Base-by-base conservation (phyloP, 495 filamentous ascomycete species). In the Penicillium manginii region DNA sequence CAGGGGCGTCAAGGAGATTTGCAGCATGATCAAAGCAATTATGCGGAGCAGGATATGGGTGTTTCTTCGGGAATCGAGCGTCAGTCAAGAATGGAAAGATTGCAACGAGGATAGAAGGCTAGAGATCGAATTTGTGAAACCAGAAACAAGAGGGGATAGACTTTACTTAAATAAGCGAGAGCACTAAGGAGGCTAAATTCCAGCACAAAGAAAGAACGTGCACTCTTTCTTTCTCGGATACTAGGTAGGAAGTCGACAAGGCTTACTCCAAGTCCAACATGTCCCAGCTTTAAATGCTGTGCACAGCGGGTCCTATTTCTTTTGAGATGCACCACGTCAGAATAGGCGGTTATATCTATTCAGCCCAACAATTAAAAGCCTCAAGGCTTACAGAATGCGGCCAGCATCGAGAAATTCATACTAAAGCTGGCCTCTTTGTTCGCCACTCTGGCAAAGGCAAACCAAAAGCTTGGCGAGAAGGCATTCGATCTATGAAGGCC, bases 391-490 rank as follows among this genome's bases (percentile, higher is more conserved):
- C 40, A 19, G 26, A 23, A 8, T n/a, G 19, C 6, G 45, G 19
- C 21, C 4, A 26, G 2, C 22, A n/a, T n/a, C 0, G n/a, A 21
- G 10, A 5, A 2, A n/a, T 4, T 12, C 23, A 40, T 50, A 47
- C 57, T 61, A 60, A 59, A 65, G 21, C 50, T 35, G 47, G 39
- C 40, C 32, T 64, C 64, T 67, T 61, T 70, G 64, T 67, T 65
- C 40, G 54, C 46, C 52, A 4, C 46, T 17, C 40, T 37, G 4
- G 12, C 17, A 23, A 39, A 50, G 11, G 4, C 21, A 39, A 32
- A 32, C 35, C 9, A 43, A 31, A 50, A 53, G n/a, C 43, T 62
- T 35, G 48, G 21, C 33, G 26, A 50, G 31, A 3, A 17, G 23
- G 52, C 42, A 32, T 52, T 19, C 21, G 14, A 43, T 18, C 51